phyloP scores from a whole-genome alignment of 176 grass and related monocot species.

The Eremochloa ophiuroides region DNA sequence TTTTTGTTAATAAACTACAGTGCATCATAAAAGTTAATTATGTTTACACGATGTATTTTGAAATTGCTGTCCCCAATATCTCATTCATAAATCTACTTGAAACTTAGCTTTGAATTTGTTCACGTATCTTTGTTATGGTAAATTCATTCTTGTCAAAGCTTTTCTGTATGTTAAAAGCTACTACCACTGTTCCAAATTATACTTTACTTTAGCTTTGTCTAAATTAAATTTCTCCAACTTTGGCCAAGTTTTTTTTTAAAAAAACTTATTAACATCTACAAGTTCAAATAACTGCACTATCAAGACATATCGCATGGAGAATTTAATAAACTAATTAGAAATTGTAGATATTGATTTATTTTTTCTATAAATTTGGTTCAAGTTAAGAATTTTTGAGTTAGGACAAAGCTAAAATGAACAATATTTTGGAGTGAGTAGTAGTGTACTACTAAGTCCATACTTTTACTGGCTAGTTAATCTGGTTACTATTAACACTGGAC shows the following conservation, averaged over 20 bases:
- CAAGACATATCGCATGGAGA: neutral
- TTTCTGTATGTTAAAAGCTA: neutral
- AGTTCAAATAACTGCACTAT: neutral
- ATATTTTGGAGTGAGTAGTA: neutral
- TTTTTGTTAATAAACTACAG: conserved; percentile 14
- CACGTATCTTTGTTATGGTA: neutral
- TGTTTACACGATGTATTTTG: neutral
- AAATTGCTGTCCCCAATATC: neutral
- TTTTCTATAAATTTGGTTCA: neutral
- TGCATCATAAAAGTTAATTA: neutral
- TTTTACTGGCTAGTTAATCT: neutral
- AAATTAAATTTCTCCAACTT: neutral
- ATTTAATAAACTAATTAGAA: neutral
- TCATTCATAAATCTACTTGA: neutral
- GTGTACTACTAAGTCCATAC: neutral
- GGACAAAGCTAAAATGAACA: neutral
- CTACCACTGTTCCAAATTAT: neutral
- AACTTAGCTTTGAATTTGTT: neutral
- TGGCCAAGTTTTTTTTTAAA: neutral
- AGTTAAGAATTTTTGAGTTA: neutral
- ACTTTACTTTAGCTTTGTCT: neutral
- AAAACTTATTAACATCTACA: neutral
- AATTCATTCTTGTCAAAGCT: neutral
- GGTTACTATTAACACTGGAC: neutral
- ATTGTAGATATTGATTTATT: neutral